phyloP scores from a whole-genome alignment of 805 yeast genomes.

The Pichia insulana region DNA sequence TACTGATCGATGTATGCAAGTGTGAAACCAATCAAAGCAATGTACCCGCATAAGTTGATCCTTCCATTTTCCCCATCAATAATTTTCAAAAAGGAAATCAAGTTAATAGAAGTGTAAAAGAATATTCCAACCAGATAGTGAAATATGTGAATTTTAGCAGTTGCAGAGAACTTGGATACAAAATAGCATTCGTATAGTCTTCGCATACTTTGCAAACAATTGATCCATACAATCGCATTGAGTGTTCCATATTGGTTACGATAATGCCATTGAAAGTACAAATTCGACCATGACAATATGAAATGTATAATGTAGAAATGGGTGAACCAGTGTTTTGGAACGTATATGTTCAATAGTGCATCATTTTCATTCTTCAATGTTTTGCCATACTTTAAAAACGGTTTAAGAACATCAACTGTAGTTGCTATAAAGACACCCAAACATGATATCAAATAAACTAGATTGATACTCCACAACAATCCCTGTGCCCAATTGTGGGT shows the following conservation, averaged over 20 bases:
- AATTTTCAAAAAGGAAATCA: slow-evolving; percentile 20
- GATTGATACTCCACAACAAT: neutral
- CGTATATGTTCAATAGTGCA: slow-evolving; percentile 26
- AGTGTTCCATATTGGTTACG: no score
- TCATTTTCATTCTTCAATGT: neutral
- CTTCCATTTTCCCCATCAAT: no score
- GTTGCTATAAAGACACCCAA: slow-evolving; percentile 9
- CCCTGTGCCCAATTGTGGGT: neutral
- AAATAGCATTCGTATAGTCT: slow-evolving; percentile 46
- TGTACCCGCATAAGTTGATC: no score
- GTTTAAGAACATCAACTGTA: slow-evolving; percentile 2
- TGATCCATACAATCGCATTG: slow-evolving; percentile 1
- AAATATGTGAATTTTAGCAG: slow-evolving; percentile 50
- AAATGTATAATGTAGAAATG: slow-evolving; percentile 52
- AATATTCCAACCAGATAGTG: slow-evolving; percentile 61
- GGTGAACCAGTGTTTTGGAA: slow-evolving; percentile 54
- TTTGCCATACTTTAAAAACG: slow-evolving; percentile 16
- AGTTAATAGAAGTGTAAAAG: slow-evolving; percentile 44
- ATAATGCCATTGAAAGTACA: neutral
- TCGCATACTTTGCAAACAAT: slow-evolving; percentile 44
- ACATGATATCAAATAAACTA: slow-evolving; percentile 1
- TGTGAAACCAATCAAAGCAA: slow-evolving; percentile 20
- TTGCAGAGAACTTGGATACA: slow-evolving; percentile 38
- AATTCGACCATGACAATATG: slow-evolving; percentile 19
- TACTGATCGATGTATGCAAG: slow-evolving; percentile 38